Conservation (phyloP, 257 asterid species). For the Parsonsia alboflavescens region DNA sequence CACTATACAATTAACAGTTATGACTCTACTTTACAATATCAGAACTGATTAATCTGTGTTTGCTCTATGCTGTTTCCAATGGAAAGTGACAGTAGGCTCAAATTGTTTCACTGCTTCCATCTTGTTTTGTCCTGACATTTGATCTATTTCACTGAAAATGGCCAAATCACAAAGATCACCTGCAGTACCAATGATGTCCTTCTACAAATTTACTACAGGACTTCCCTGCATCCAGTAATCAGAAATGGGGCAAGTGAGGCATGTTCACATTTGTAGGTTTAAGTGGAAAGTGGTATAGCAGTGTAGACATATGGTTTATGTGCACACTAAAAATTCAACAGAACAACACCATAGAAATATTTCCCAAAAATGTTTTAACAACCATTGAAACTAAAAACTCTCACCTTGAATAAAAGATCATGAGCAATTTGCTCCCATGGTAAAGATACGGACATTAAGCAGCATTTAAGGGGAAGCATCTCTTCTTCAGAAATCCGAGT, state of each 20-base stretch:
- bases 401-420: slow-evolving; percentile 90
- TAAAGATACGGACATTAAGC: slow-evolving; percentile 88
- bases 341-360: background rate
- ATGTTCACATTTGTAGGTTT: slow-evolving; percentile 2
- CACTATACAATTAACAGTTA: background rate
- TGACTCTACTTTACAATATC: background rate
- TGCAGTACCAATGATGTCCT: slow-evolving; percentile 9
- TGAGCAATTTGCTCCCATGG: slow-evolving; percentile 96
- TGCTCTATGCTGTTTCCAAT: background rate
- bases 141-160: background rate
- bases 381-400: background rate
- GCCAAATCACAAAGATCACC: background rate
- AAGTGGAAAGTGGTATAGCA: background rate
- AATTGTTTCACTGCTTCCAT: background rate
- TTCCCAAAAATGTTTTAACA: background rate
- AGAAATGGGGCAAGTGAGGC: slow-evolving; percentile 17
- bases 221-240: slow-evolving; percentile 44
- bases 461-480: slow-evolving; percentile 93
- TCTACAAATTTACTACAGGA: slow-evolving; percentile 71
- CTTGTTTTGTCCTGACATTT: background rate
- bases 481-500: slow-evolving; percentile 63
- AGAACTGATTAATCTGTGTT: background rate
- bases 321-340: background rate
- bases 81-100: background rate
- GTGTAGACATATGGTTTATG: background rate